A percentile compares a stretch with the other conserved stretches of the same genome.
Evolutionary conservation across 331 rosid species (phyloP).

Genomic region (Malus hybrid): DNA sequence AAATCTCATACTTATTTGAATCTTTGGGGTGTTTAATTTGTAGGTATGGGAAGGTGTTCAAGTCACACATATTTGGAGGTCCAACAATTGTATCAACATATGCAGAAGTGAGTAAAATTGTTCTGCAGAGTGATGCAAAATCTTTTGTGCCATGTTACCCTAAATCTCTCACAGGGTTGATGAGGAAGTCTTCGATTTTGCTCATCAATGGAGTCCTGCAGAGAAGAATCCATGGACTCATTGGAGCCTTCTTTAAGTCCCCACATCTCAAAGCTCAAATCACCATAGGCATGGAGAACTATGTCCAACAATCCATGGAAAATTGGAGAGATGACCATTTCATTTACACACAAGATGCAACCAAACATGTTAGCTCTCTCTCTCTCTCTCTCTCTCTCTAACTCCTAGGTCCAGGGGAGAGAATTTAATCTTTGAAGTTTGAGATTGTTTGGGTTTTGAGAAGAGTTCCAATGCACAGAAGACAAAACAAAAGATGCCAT

Average conservation of each 20-base stretch:
- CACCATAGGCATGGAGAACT: slow-evolving; percentile 67
- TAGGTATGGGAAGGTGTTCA: slow-evolving; percentile 94
- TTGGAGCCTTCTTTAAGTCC: slow-evolving; percentile 93
- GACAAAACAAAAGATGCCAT: slow-evolving; percentile 40
- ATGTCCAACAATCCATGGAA: slow-evolving; percentile 69
- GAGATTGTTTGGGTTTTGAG: slow-evolving; percentile 23
- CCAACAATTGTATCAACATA: slow-evolving; percentile 81
- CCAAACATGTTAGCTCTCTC: slow-evolving; percentile 59
- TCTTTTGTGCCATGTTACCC: slow-evolving; percentile 90
- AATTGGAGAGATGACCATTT: slow-evolving; percentile 61
- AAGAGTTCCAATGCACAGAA: slow-evolving; percentile 25
- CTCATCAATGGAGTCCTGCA: slow-evolving; percentile 88
- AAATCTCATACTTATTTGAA: background rate
- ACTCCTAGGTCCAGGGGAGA: slow-evolving; percentile 16
- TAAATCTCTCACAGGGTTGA: slow-evolving; percentile 72
- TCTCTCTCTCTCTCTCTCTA: slow-evolving; percentile 21
- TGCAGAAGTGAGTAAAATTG: slow-evolving; percentile 75
- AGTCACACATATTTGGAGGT: slow-evolving; percentile 93
- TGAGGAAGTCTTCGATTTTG: slow-evolving; percentile 94
- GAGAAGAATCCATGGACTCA: slow-evolving; percentile 88
- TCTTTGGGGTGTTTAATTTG: slow-evolving; percentile 5
- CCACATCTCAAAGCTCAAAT: slow-evolving; percentile 77
- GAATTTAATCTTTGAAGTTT: slow-evolving; percentile 19
- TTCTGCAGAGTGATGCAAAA: slow-evolving; percentile 88
- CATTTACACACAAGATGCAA: slow-evolving; percentile 74